Evolutionary conservation across 164 flowering plant genomes (phyloP), one percentile per base, ranked within the genome.

Genomic region (Vitis cinerea): DNA sequence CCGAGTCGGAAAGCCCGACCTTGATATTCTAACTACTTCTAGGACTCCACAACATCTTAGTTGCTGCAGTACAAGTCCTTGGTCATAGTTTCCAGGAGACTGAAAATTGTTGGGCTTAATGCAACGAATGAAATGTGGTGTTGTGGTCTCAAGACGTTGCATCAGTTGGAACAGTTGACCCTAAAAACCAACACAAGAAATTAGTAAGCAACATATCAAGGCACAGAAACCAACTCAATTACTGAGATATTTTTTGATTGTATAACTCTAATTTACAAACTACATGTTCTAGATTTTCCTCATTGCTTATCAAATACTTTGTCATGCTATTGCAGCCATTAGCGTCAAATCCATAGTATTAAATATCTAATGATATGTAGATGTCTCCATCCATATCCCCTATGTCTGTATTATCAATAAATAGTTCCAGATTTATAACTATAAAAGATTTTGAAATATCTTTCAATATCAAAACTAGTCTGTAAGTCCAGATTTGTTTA

Each of bases 61-160:
- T 76, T 96, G 99, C 79, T 93, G 97, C 78, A 93, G 68, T 50
- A 96, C 95, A 62, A 96, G 90, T 59, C 83, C 90, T 82, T 93
- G 97, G 70, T 93, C 90, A 73, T 93, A 96, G 44, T 68, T 71
- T 72, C 90, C 87, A 71, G 99, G 97, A 81, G 90, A 85, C 69
- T 93, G 98, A 57, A 71, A 68, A 71, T 76, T 87, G 79, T 96
- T 96, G 67, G 99, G 97, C 83, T 93, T 92, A 68, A 96, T 88
- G 75, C 99, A 96, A 51, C 98, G 97, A 55, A 96, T 93, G 76
- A 96, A 96, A 81, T 96, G 99, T 66, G 99, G 96, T n/a, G 96
- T 92, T 7, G 97, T 96, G 76, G 44, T 92, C 77, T 89, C 99
- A 63, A 96, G 77, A 15, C 97, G 94, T 76, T 90, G 88, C 98